Evolutionary conservation across 2,329 filamentous ascomycete genomes (phyloP), one percentile per base, ranked within the genome.

Genomic region (Samsoniella hepiali): DNA sequence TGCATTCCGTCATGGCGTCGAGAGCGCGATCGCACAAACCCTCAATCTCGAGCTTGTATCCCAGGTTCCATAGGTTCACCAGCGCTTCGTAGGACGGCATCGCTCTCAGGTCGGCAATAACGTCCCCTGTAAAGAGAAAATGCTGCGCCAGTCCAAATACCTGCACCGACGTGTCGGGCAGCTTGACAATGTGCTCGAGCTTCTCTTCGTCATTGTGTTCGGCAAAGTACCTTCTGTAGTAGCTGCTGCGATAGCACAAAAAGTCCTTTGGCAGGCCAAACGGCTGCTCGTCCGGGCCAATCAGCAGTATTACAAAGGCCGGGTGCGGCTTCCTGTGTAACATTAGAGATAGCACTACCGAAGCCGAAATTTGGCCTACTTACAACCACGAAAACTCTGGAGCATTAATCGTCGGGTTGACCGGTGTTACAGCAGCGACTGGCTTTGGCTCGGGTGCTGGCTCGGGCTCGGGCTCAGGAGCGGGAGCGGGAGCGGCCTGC

Each of bases 191-290:
- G 44, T 80, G 73, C 69, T 86, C 84, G 9, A 86, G 69, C 10
- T 76, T 72, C 29, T 80, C 71, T 3, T 77, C 71, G 17, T 67
- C 65, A 15, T 69, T 65, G 38, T 71, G 69, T 42, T 72, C 69
- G 42, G 69, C 72, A 53, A 87, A 85, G 63, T 80, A 74, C 2
- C 76, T 70, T 6, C 74, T 74, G 67, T 83, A 87, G 68, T 77
- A 79, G 2, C 74, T 68, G 9, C 82, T 85, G 66, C 80, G 81
- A 36, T 79, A 75, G 65, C 81, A 84, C 31, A 87, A 74, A 62
- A 86, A 84, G 69, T 87, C 81, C 65, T 83, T 84, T 65, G 86
- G 84, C 13, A 87, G 79, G 11, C 81, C 83, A 67, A 86, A 87
- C 0, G 84, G 83, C 15, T 72, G 72, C 68, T 84, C 80, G 0